A percentile compares a stretch with the other conserved stretches of the same genome.
Conservation (phyloP, 352 stramenopile species). For the Pythium aristosporum region DNA sequence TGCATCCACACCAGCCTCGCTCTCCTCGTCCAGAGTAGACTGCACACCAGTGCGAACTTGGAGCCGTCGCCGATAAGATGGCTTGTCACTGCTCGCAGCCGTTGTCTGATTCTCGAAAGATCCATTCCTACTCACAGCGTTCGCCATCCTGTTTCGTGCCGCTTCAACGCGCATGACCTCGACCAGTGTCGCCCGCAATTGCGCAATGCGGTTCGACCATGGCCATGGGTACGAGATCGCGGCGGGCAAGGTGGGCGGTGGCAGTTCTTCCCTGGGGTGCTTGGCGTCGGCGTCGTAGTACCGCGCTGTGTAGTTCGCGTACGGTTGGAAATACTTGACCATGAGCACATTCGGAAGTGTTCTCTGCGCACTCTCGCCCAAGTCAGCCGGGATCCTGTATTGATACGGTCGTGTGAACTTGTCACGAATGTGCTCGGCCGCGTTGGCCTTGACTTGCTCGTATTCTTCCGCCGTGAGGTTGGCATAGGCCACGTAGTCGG, state of each 20-base stretch:
- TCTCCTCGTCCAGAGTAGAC: neutral
- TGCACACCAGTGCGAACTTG: neutral
- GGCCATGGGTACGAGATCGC: conserved; percentile 24
- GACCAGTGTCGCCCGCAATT: conserved; percentile 2
- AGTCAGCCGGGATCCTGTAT: conserved; percentile 1
- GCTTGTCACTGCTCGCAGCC: neutral
- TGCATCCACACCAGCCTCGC: neutral
- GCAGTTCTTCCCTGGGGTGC: neutral
- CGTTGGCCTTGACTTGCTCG: neutral
- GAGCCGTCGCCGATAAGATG: neutral
- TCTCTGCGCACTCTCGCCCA: neutral
- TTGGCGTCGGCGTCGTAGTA: conserved; percentile 37
- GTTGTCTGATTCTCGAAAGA: neutral
- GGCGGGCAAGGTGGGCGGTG: conserved; percentile 14
- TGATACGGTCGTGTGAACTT: conserved; percentile 3
- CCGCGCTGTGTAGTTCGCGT: conserved; percentile 37
- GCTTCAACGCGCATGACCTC: conserved; percentile 8
- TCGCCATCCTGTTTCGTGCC: conserved; percentile 5
- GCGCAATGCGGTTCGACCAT: conserved; percentile 12
- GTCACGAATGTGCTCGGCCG: neutral
- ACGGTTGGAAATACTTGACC: conserved; percentile 37
- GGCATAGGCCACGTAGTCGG: neutral
- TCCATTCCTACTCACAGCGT: neutral
- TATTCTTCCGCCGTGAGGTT: conserved; percentile 10
- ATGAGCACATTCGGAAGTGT: neutral